Conservation (phyloP, 2,329 filamentous ascomycete genomes). For the Colletotrichum spinosum region DNA sequence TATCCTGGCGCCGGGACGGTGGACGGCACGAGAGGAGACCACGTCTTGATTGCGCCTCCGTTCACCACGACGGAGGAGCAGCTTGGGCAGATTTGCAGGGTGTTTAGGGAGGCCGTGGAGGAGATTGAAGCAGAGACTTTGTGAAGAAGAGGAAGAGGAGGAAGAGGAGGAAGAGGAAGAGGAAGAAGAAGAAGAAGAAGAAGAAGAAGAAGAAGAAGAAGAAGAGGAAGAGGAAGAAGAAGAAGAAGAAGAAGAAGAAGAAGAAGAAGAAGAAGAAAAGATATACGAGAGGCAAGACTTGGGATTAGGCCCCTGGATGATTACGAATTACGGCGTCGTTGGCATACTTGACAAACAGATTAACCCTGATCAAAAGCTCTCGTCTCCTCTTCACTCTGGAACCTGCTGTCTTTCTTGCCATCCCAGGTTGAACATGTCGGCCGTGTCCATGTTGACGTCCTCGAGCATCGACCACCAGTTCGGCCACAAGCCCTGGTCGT, state of each 20-base stretch:
- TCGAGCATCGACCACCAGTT: conserved; percentile 38
- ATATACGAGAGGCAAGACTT: no score
- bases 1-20: conserved; percentile 71
- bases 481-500: conserved; percentile 36
- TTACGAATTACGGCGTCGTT: not conserved
- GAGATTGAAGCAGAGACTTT: conserved; percentile 15
- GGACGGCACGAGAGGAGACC: conserved; percentile 72
- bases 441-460: conserved; percentile 31
- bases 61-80: conserved; percentile 66
- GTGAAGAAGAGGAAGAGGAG: not conserved
- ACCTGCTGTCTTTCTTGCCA: not conserved
- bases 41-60: conserved; percentile 76
- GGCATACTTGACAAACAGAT: no score
- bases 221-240: no score
- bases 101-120: conserved; percentile 25
- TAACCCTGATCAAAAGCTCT: no score
- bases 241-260: no score
- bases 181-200: no score
- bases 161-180: not conserved
- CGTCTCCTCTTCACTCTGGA: not conserved
- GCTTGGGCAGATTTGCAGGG: conserved; percentile 9
- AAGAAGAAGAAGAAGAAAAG: no score
- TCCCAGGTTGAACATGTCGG: conserved; percentile 20
- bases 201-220: no score
- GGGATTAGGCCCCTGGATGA: not conserved